phyloP scores from a whole-genome alignment of 306 rosid species.

The Albizia julibrissin region DNA sequence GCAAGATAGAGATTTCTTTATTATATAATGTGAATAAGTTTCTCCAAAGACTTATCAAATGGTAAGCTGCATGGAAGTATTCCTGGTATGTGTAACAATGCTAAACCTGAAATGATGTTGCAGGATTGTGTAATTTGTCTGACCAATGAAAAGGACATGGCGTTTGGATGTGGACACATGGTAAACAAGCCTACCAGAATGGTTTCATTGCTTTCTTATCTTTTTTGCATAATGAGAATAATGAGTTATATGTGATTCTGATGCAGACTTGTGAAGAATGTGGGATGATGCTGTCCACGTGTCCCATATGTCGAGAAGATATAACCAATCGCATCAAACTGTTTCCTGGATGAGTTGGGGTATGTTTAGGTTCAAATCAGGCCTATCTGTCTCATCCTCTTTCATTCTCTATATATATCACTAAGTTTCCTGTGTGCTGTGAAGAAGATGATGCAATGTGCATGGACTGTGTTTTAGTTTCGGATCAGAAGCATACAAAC shows the following conservation, averaged over 20 bases:
- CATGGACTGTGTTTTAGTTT: neutral
- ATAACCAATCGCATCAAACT: neutral
- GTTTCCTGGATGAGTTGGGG: constrained; percentile 8
- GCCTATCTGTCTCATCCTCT: neutral
- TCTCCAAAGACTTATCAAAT: neutral
- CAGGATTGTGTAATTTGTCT: constrained; percentile 20
- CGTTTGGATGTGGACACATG: constrained; percentile 33
- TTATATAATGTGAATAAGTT: neutral
- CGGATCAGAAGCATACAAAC: neutral
- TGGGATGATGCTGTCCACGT: neutral
- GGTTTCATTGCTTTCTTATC: neutral
- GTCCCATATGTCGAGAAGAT: constrained; percentile 13
- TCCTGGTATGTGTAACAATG: neutral
- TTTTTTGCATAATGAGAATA: neutral
- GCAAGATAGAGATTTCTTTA: neutral
- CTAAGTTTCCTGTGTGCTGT: neutral
- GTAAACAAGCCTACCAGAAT: neutral
- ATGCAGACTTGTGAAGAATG: constrained; percentile 27
- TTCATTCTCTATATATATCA: neutral
- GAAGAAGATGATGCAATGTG: neutral
- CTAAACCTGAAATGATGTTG: neutral
- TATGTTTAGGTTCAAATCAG: neutral
- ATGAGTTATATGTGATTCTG: neutral
- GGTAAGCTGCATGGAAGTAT: neutral
- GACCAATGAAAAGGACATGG: constrained; percentile 27